Evolutionary conservation across 352 stramenopile species (phyloP).

Genomic region (Phytophthora vignae): DNA sequence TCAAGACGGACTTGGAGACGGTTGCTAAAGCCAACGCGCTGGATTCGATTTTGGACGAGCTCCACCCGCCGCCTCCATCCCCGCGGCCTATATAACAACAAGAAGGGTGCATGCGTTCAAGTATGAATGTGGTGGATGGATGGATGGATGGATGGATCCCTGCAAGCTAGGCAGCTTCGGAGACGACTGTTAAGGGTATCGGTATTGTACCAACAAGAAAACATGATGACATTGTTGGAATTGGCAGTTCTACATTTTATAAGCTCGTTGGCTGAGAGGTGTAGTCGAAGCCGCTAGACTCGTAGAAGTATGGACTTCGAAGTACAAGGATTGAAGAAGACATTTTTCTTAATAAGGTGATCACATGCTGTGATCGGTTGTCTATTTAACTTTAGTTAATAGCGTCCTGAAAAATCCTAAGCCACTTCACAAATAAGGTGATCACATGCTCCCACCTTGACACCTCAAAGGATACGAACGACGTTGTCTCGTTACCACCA

Average conservation of each 20-base stretch:
- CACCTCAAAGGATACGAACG: too few species aligned
- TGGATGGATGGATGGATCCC: neutral
- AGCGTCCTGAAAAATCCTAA: too few species aligned
- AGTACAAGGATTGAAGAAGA: too few species aligned
- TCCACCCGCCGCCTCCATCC: conserved; percentile 11
- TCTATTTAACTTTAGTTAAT: too few species aligned
- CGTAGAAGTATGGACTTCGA: too few species aligned
- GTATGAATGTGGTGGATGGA: neutral
- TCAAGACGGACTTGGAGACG: conserved; percentile 20
- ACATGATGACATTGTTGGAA: neutral
- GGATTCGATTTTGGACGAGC: conserved; percentile 9
- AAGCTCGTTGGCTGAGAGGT: neutral
- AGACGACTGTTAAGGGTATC: neutral
- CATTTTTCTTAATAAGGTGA: too few species aligned
- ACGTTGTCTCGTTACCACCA: neutral
- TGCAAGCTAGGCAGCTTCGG: neutral
- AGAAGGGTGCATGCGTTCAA: neutral
- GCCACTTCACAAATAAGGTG: too few species aligned
- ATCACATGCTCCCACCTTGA: too few species aligned
- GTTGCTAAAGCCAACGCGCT: neutral
- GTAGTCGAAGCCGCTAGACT: too few species aligned
- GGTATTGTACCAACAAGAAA: neutral
- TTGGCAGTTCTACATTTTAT: neutral
- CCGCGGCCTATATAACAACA: conserved; percentile 3
- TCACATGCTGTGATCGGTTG: too few species aligned